phyloP scores from a whole-genome alignment of 2,329 filamentous ascomycete genomes.

The Pleoardoris graminearum region DNA sequence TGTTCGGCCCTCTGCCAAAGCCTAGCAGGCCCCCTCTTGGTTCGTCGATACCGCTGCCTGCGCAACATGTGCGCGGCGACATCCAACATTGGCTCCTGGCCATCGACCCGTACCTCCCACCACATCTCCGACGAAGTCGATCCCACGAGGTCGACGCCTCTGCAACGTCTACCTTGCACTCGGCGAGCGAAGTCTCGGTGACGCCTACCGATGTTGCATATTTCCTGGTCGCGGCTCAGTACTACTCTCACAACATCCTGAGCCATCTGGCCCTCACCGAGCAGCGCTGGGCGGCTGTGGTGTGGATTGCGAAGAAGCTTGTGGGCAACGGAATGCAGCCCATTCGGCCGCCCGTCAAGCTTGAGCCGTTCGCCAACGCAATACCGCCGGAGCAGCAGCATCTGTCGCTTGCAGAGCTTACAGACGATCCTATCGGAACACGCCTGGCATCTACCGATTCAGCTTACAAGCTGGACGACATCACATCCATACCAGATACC shows the following conservation, averaged over 20 bases:
- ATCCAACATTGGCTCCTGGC: constrained; percentile 39
- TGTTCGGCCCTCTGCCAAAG: constrained; percentile 14
- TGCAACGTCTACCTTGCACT: background rate
- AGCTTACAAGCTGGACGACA: constrained; percentile 25
- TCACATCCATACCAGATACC: constrained; percentile 32
- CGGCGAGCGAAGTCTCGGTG: constrained; percentile 10
- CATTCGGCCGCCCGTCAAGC: constrained; percentile 10
- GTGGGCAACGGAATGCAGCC: constrained; percentile 37
- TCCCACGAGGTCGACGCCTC: constrained; percentile 14
- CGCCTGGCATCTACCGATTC: constrained; percentile 18
- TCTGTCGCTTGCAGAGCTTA: constrained; percentile 28
- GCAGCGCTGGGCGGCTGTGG: constrained; percentile 48
- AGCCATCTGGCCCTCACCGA: constrained; percentile 45
- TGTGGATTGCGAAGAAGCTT: constrained; percentile 52
- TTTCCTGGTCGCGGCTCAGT: constrained; percentile 32
- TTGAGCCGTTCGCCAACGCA: constrained; percentile 22
- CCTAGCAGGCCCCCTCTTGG: constrained; percentile 7
- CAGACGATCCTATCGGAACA: constrained; percentile 24
- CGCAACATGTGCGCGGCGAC: constrained; percentile 23
- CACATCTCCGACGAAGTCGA: constrained; percentile 30
- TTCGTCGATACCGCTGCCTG: constrained; percentile 29
- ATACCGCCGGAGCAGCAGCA: constrained; percentile 20
- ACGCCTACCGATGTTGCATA: constrained; percentile 33
- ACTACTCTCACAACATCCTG: constrained; percentile 45
- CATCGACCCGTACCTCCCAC: constrained; percentile 45